A percentile compares a stretch with the other conserved stretches of the same genome.
Conservation (phyloP, 768 basidiomycete genomes). For the Pisolithus marmoratus region DNA sequence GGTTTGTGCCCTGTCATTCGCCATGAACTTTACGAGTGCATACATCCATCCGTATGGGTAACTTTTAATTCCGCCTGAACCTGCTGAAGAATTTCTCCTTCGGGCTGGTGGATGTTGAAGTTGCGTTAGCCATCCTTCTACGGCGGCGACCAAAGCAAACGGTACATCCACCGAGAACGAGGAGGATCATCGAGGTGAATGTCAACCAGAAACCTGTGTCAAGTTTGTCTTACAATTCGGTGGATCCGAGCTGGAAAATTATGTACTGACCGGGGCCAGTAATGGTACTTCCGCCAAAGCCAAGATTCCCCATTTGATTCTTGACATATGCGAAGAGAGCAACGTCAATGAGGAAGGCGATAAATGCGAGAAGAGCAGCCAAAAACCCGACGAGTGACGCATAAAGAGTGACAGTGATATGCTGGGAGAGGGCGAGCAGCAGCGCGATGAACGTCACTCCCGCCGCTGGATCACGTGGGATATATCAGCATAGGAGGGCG, state of each 20-base stretch:
- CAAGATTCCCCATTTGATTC: conserved; percentile 49
- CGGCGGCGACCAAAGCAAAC: conserved; percentile 65
- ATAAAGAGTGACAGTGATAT: conserved; percentile 39
- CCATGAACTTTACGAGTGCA: no score
- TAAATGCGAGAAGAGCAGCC: conserved; percentile 59
- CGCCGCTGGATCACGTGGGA: conserved; percentile 28
- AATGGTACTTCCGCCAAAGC: conserved; percentile 37
- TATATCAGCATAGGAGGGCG: not conserved
- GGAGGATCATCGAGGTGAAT: conserved; percentile 57
- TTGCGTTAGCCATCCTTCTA: conserved; percentile 42
- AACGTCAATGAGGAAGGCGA: conserved; percentile 75
- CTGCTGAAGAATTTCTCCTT: conserved; percentile 28
- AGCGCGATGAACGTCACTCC: conserved; percentile 62
- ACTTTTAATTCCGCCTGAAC: conserved; percentile 34
- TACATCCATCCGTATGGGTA: not conserved
- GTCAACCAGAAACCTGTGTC: conserved; percentile 71
- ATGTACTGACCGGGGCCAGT: conserved; percentile 55
- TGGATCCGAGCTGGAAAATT: not conserved
- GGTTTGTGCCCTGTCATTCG: no score
- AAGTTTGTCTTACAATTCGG: not conserved
- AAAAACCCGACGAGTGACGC: conserved; percentile 55
- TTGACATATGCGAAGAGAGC: conserved; percentile 61
- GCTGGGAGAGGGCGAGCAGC: conserved; percentile 54
- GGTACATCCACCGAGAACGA: conserved; percentile 59
- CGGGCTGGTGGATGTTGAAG: conserved; percentile 13